Evolutionary conservation across 345 rosid genomes (phyloP).

Genomic region (Moringa oleifera): DNA sequence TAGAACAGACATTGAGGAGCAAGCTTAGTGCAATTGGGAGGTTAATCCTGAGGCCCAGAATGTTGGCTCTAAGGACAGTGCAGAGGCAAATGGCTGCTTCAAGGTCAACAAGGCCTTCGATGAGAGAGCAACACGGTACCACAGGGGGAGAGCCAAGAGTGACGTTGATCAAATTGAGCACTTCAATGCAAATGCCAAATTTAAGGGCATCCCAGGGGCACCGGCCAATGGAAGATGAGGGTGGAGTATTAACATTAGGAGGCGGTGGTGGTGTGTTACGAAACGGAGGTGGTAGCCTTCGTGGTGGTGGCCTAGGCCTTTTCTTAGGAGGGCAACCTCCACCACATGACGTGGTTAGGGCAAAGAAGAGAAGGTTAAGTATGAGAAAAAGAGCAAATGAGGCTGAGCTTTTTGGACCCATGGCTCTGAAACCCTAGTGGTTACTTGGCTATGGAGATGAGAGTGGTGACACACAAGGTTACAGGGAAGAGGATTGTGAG

Average conservation of each 20-base stretch:
- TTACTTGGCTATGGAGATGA: no score
- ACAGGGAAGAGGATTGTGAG: slow-evolving; percentile 7
- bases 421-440: not conserved
- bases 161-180: slow-evolving; percentile 33
- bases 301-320: slow-evolving; percentile 29
- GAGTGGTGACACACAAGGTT: no score
- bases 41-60: slow-evolving; percentile 42
- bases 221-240: slow-evolving; percentile 8
- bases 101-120: slow-evolving; percentile 39
- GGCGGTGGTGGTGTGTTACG: no score
- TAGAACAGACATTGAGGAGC: slow-evolving; percentile 38
- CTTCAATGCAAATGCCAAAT: slow-evolving; percentile 38
- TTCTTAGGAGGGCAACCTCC: slow-evolving; percentile 44
- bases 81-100: slow-evolving; percentile 60
- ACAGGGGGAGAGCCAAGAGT: slow-evolving; percentile 38
- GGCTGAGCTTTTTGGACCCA: slow-evolving; percentile 44
- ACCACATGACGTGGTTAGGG: slow-evolving; percentile 37
- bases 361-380: slow-evolving; percentile 45
- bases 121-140: slow-evolving; percentile 35
- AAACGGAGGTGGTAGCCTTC: slow-evolving; percentile 26
- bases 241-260: no score
- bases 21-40: slow-evolving; percentile 38
- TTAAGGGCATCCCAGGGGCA: slow-evolving; percentile 42
- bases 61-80: slow-evolving; percentile 40
- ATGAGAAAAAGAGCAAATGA: slow-evolving; percentile 43